Evolutionary conservation across 2,329 filamentous ascomycete species (phyloP), one percentile per base, ranked within the genome.

Genomic region (Fusarium papillatum): DNA sequence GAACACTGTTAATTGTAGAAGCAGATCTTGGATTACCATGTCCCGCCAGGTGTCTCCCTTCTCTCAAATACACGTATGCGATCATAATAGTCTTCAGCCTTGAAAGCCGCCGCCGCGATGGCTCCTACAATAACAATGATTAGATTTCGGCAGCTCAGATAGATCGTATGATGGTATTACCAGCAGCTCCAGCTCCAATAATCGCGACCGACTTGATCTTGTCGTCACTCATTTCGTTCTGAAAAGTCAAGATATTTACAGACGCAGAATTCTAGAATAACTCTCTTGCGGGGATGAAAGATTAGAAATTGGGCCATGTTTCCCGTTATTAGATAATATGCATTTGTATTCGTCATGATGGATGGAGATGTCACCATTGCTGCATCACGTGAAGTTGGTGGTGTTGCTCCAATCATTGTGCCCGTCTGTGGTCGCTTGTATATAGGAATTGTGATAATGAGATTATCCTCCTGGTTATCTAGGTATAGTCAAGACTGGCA

Each of bases 61-160:
- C 84, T 76, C 66, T 88, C 85, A 78, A 86, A 88, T 0, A 88
- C 84, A 3, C 79, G 80, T 11, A 87, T 86, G 0, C 75, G 76
- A 11, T 87, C 83, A 76, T 85, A 87, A 55, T 83, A 86, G 13
- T 84, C 83, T 75, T 88, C 86, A 0, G 86, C 84, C 36, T 85
- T 83, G 16, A 89, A 81, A 2, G 87, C 86, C 0, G 87, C 86
- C 1, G 87, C 87, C 0, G 88, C 85, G 2, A 86, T 80, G 3
- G 87, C 85, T n/a, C 88, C 88, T 89, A 3, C 0, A 22, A 11
- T 11, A 2, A 31, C 5, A 19, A 19, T 17, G 8, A n/a, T 72
- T 11, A 60, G 26, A 14, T 5, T 2, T 14, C 5, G 4, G 2
- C 6, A 11, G 26, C 4, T 1, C 9, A 2, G 1, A 38, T 8